A percentile compares a stretch with the other conserved stretches of the same genome.
Conservation (phyloP, 2,329 filamentous ascomycete genomes). For the Microcyclosporella mali region DNA sequence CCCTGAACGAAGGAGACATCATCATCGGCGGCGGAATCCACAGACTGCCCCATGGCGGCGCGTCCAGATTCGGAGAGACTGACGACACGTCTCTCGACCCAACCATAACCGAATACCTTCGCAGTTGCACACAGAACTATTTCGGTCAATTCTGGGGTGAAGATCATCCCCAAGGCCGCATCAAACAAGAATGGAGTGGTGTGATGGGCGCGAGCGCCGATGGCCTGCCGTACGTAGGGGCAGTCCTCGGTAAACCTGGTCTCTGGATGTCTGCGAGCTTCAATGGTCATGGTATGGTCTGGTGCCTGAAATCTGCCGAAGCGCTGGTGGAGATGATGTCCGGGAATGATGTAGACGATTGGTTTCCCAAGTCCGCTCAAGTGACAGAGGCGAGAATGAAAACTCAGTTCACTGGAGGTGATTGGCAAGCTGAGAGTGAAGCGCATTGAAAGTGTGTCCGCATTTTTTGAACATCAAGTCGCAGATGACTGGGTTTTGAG, state of each 20-base stretch:
- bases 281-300: not conserved
- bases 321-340: not conserved
- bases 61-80: not conserved
- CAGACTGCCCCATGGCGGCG: not conserved
- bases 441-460: too few species aligned
- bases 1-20: not conserved
- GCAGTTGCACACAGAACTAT: not conserved
- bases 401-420: not conserved
- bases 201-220: not conserved
- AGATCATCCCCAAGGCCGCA: not conserved
- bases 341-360: not conserved
- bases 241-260: not conserved
- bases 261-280: not conserved
- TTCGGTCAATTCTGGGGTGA: not conserved
- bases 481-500: too few species aligned
- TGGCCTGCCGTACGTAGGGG: not conserved
- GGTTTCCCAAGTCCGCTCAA: not conserved
- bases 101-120: not conserved
- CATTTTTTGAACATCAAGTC: too few species aligned
- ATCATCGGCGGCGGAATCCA: not conserved
- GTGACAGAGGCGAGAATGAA: not conserved
- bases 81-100: not conserved
- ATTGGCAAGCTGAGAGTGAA: not conserved
- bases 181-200: not conserved
- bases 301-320: not conserved